phyloP scores from a whole-genome alignment of 2,329 filamentous ascomycete genomes.

The Aspergillus felis region DNA sequence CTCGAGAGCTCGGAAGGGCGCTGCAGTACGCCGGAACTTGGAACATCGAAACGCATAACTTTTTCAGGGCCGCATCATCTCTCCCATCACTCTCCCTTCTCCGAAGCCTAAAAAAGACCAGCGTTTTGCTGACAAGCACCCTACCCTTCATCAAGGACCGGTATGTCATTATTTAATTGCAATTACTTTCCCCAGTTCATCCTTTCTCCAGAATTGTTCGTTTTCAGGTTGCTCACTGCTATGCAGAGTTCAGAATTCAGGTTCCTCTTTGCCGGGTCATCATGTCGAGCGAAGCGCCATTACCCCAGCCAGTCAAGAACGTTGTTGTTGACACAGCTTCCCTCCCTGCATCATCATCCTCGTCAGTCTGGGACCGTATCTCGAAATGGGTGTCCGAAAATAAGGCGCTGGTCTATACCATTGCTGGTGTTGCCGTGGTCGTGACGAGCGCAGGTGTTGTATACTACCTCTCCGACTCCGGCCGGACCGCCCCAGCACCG shows the following conservation, averaged over 20 bases:
- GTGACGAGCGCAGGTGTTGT: conserved; percentile 87
- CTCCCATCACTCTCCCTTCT: conserved; percentile 25
- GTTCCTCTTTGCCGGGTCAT: conserved; percentile 23
- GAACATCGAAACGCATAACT: conserved; percentile 26
- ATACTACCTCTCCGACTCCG: conserved; percentile 72
- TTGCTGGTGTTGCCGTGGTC: conserved; percentile 89
- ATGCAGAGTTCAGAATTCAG: conserved; percentile 13
- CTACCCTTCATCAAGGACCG: conserved; percentile 17
- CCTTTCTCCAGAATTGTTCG: conserved; percentile 3
- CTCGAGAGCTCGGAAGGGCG: conserved; percentile 20
- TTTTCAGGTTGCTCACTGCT: background rate
- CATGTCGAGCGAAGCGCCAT: conserved; percentile 39
- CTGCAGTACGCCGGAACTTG: conserved; percentile 15
- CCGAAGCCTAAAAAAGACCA: conserved; percentile 8
- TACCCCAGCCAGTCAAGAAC: conserved; percentile 34
- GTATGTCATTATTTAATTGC: conserved; percentile 7
- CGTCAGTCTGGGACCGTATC: conserved; percentile 82
- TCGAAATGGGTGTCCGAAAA: conserved; percentile 92
- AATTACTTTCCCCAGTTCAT: background rate
- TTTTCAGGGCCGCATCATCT: conserved; percentile 32
- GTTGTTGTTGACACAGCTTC: conserved; percentile 39
- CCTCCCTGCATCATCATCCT: conserved; percentile 48
- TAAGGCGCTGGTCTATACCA: conserved; percentile 92
- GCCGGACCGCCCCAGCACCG: conserved; percentile 37
- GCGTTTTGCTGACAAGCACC: conserved; percentile 12